Base-by-base conservation (phyloP, 495 filamentous ascomycete species). In the Filosporella fistucella region DNA sequence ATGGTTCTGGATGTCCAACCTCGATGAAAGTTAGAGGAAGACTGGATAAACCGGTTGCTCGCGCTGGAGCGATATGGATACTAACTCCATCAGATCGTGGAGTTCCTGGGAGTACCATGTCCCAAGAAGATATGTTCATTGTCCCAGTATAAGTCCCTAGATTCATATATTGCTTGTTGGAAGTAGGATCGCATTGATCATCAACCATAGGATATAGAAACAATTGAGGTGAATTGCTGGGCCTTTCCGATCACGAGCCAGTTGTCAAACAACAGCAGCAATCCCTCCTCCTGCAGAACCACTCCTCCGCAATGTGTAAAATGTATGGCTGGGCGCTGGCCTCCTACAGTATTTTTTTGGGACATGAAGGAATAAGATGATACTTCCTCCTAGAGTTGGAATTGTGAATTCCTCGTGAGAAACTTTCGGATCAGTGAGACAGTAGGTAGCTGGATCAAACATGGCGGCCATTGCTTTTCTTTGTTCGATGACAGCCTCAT, bases 231-330 rank as follows among this genome's bases (percentile, higher is more conserved):
- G n/a, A n/a, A n/a, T 37, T 17, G 6, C 34, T 37, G 34, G 34
- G 16, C n/a, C n/a, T n/a, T n/a, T n/a, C n/a, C n/a, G 54, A 47
- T 66, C 63, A 13, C 61, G 63, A 5, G 41, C 52, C 56, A 60
- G 56, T 30, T 63, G 40, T 20, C 61, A 59, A 22, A 56, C 51
- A n/a, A 56, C 61, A n/a, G 61, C 59, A 4, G 63, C 63, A 23
- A 66, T 47, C 14, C 56, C 52, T 30, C 65, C 66, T 5, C 65
- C 66, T 13, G 62, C 66, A 17, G 63, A 66, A 14, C 58, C 52
- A 12, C 66, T 65, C 26, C 42, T 3, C 42, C 42, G 13, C 42
- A 25, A 34, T 45, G 42, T n/a, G 34, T 45, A 4, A 14, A 4
- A 34, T 45, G 34, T 4, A 45, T 45, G 9, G 11, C 42, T 21